Conservation (phyloP, 2,329 filamentous ascomycete species). For the Phaeosphaeria sp. region DNA sequence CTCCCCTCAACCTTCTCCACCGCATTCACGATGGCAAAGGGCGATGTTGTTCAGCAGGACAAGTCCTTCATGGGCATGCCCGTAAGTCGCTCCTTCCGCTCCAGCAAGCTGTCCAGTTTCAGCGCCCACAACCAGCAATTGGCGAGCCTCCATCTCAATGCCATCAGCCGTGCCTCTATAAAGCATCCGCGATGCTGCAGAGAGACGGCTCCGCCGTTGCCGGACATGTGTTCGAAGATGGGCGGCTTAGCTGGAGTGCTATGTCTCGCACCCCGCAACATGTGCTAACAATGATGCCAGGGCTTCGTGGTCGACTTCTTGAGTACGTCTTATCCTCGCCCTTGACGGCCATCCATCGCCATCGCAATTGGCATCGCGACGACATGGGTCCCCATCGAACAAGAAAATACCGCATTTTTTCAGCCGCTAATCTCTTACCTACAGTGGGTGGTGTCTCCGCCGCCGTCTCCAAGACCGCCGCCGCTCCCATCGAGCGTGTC, state of each 20-base stretch:
- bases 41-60: no score
- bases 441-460: conserved; percentile 99
- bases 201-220: conserved; percentile 27
- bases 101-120: conserved; percentile 24
- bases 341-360: conserved; percentile 22
- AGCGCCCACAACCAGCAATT: conserved; percentile 21
- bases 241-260: conserved; percentile 20
- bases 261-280: conserved; percentile 25
- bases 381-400: conserved; percentile 14
- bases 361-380: conserved; percentile 30
- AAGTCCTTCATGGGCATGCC: conserved; percentile 54
- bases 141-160: conserved; percentile 37
- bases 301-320: conserved; percentile 98
- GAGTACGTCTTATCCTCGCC: conserved; percentile 72
- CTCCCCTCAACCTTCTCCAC: conserved; percentile 23
- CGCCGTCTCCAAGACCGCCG: conserved; percentile 99
- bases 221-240: conserved; percentile 24
- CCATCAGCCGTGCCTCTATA: conserved; percentile 23
- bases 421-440: conserved; percentile 53
- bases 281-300: conserved; percentile 55
- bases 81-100: conserved; percentile 37
- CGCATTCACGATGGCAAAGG: conserved; percentile 16
- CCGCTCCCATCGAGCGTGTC: conserved; percentile 99
- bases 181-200: conserved; percentile 19
- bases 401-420: conserved; percentile 12